Evolutionary conservation across 257 asterid species (phyloP), one percentile per base, ranked within the genome.

Genomic region (Salvia hispanica): DNA sequence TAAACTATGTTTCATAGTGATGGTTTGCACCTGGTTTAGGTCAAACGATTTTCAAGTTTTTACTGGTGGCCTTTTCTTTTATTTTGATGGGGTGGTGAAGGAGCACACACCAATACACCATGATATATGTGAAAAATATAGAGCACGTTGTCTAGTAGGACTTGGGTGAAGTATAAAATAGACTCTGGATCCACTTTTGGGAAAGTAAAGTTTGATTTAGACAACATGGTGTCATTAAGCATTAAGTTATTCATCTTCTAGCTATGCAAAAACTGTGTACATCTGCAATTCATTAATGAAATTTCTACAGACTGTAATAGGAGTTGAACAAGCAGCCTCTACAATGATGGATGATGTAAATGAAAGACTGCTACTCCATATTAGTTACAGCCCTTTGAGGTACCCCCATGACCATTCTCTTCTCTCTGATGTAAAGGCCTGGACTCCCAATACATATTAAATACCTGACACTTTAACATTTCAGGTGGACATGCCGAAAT

Each of bases 341-440:
- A 58, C 74, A 36, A 15, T 80, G 66, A 84, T 84, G 74, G 73
- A 76, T 86, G 89, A 74, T 76, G 65, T 74, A 72, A 83, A 80
- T 62, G 96, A 89, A 53, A 81, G 90, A 76, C 80, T 94, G 71
- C 95, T 94, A 71, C 73, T 94, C 75, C 96, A 94, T 77, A 76
- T 94, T 56, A 79, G 96, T 73, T 86, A 83, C 77, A 89, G 99
- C 76, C 96, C 96, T 72, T 77, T 90, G 81, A 94, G 96, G 99
- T 91, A 76, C 77, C 61, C 76, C 72, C 72, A 42, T 16, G 55
- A 55, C 42, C 57, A 36, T 3, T 36, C 52, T 66, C 54, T 48
- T 4, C 4, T 50, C 55, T 50, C 9, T 47, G 31, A 45, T 53
- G 40, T 70, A 2, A 52, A 5, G 54, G 59, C 54, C 58, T 16